Conservation (phyloP, 1,284 basidiomycete species). For the Puccinia coronata region DNA sequence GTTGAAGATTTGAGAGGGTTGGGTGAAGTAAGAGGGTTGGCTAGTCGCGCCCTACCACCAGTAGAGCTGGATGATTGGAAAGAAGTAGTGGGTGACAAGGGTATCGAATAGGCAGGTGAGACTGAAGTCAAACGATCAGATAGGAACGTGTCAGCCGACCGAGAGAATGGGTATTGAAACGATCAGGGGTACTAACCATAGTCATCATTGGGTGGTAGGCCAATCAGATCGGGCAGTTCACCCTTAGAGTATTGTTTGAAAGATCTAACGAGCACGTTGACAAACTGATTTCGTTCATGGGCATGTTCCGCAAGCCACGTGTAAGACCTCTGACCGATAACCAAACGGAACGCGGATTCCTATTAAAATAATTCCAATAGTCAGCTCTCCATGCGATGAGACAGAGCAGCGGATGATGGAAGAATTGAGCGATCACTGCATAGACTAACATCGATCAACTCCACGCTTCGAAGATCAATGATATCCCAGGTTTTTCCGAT, state of each 20-base stretch:
- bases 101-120: constrained; percentile 9
- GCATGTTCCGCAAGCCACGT: constrained; percentile 76
- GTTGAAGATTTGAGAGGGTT: constrained; percentile 20
- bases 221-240: constrained; percentile 61
- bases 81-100: constrained; percentile 16
- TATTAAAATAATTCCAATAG: neutral
- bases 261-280: constrained; percentile 70
- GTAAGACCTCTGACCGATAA: constrained; percentile 75
- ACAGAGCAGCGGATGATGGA: neutral
- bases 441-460: constrained; percentile 71
- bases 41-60: neutral
- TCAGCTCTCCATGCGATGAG: neutral
- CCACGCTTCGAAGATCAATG: constrained; percentile 74
- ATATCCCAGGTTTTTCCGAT: constrained; percentile 97
- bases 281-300: constrained; percentile 71
- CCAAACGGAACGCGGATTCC: constrained; percentile 61
- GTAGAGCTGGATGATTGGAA: constrained; percentile 1
- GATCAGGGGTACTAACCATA: constrained; percentile 53
- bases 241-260: constrained; percentile 68
- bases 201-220: constrained; percentile 54
- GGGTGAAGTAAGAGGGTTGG: constrained; percentile 26
- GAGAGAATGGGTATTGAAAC: constrained; percentile 50
- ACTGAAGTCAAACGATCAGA: constrained; percentile 28
- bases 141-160: constrained; percentile 28
- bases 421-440: constrained; percentile 23